Evolutionary conservation across 352 stramenopile species (phyloP), one percentile per base, ranked within the genome.

Genomic region (Thraustochytrium striatum): DNA sequence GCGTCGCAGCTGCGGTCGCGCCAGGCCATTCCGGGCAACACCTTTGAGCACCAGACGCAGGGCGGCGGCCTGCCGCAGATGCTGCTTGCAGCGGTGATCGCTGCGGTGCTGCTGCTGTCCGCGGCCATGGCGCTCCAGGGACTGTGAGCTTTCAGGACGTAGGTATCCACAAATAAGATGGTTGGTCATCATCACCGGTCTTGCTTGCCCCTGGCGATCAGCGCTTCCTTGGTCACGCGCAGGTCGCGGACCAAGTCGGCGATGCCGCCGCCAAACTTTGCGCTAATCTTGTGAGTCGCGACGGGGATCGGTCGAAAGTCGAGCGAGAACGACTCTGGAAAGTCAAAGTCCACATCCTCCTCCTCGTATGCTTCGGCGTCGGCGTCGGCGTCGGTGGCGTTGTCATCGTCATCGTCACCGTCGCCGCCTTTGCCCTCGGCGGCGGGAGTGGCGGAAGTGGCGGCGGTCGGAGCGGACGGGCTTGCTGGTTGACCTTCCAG

Each of bases 11-110:
- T 75, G n/a, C 65, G 65, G 16, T 39, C 65, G 30, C 58, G 50
- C 41, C 58, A 75, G 11, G 65, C 32, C 35, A 75, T 75, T 30
- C 65, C 65, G 43, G n/a, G 65, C 65, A 75, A 75, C 52, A 75
- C 16, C 16, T 55, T 55, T 55, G 47, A 75, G 65, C 52, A 68
- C 65, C 25, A 61, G 35, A 9, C 44, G 36, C 19, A 39, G 44
- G 30, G 30, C 16, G 35, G 13, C 13, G 16, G 65, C 7, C 41
- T 47, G 0, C 61, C 52, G 16, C 58, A 61, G 13, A 58, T 75
- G 19, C 13, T 75, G 65, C 61, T 61, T 3, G 65, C 61, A n/a
- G n/a, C n/a, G 7, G 61, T 43, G n/a, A 30, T 75, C 19, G n/a
- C 32, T 3, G 41, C 61, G 9, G 65, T 75, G 8, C 41, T 75